Conservation (phyloP, 768 basidiomycete genomes). For the Pleurotus platypus region DNA sequence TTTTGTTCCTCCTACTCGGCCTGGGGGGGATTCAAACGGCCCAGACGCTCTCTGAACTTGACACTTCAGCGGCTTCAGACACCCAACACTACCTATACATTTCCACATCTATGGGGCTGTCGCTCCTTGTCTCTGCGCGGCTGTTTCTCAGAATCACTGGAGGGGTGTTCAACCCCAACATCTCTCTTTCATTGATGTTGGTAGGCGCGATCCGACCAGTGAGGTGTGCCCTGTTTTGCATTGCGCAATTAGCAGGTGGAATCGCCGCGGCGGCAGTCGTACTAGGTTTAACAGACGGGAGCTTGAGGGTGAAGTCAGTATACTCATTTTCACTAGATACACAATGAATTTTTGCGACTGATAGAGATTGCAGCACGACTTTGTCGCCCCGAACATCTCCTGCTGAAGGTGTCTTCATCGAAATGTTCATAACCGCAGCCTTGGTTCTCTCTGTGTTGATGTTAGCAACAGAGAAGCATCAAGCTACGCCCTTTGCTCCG, state of each 20-base stretch:
- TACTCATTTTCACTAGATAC: not conserved
- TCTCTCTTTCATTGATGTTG: slow-evolving; percentile 57
- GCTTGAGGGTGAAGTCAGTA: slow-evolving; percentile 49
- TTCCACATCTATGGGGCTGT: slow-evolving; percentile 57
- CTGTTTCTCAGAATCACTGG: slow-evolving; percentile 21
- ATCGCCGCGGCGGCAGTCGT: slow-evolving; percentile 58
- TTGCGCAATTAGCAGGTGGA: slow-evolving; percentile 60
- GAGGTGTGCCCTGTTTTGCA: slow-evolving; percentile 54
- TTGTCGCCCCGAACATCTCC: slow-evolving; percentile 42
- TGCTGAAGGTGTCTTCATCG: slow-evolving; percentile 65
- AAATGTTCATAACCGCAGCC: slow-evolving; percentile 64
- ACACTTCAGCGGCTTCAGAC: slow-evolving; percentile 18
- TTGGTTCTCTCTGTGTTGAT: slow-evolving; percentile 66
- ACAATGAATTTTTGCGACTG: slow-evolving; percentile 6
- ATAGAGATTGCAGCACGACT: slow-evolving; percentile 34
- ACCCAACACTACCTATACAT: slow-evolving; percentile 51
- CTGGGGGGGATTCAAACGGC: slow-evolving; percentile 63
- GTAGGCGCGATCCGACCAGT: slow-evolving; percentile 51
- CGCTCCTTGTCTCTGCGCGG: slow-evolving; percentile 63
- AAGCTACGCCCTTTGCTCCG: slow-evolving; percentile 65
- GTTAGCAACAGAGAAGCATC: slow-evolving; percentile 70
- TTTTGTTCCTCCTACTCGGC: slow-evolving; percentile 59
- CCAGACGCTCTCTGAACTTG: slow-evolving; percentile 26
- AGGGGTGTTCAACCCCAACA: slow-evolving; percentile 44
- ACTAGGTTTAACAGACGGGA: slow-evolving; percentile 49